Conservation (phyloP, 1,284 basidiomycete species). For the Boletus subluridellus region DNA sequence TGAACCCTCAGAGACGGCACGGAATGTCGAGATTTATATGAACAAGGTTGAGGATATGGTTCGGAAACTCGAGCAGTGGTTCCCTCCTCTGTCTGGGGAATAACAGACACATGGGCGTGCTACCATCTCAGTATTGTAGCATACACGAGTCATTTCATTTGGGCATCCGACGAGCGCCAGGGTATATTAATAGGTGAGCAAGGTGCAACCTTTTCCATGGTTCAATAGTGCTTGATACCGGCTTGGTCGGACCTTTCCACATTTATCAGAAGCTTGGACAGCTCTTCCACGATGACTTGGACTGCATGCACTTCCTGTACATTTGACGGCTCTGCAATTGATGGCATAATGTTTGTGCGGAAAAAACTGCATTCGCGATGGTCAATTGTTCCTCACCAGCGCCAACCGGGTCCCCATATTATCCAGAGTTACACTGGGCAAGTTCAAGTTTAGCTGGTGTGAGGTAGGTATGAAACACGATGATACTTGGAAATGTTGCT, state of each 20-base stretch:
- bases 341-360: not conserved
- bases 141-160: not conserved
- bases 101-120: not conserved
- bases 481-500: not conserved
- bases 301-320: not conserved
- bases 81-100: slow-evolving; percentile 9
- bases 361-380: not conserved
- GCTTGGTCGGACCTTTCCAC: not conserved
- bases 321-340: too few species aligned
- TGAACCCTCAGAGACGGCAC: slow-evolving; percentile 6
- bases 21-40: slow-evolving; percentile 24
- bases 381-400: too few species aligned
- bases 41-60: slow-evolving; percentile 28
- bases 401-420: not conserved
- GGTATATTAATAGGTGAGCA: not conserved
- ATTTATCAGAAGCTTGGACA: not conserved
- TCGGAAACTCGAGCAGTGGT: slow-evolving; percentile 26
- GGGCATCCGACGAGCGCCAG: not conserved
- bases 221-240: not conserved
- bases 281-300: too few species aligned
- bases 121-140: not conserved
- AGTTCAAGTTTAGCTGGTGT: not conserved
- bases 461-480: not conserved
- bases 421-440: not conserved
- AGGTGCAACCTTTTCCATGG: not conserved